Evolutionary conservation across 2,329 filamentous ascomycete genomes (phyloP).

Genomic region (Corinectria fuckeliana): DNA sequence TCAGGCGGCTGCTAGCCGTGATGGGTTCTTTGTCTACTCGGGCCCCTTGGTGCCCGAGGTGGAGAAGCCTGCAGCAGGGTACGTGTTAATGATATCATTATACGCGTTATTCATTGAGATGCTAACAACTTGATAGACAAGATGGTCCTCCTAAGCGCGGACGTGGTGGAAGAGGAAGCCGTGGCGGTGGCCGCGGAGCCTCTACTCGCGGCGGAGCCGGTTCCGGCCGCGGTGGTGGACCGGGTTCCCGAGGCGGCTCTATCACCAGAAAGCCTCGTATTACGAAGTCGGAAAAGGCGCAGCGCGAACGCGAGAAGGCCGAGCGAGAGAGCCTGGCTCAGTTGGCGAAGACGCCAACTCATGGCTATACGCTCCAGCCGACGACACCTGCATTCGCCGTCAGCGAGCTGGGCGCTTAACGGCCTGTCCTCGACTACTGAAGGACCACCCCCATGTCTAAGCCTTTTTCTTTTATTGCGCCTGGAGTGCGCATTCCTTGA

Average conservation of each 20-base stretch:
- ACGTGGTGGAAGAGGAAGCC: conserved; percentile 58
- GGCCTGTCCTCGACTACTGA: background rate
- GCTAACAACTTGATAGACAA: conserved; percentile 59
- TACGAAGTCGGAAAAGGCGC: conserved; percentile 83
- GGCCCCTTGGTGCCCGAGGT: conserved; percentile 88
- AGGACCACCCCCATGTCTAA: background rate
- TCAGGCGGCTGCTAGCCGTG: conserved; percentile 89
- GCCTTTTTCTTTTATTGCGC: background rate
- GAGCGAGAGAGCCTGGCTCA: conserved; percentile 66
- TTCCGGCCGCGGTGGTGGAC: conserved; percentile 57
- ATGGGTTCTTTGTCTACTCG: conserved; percentile 98
- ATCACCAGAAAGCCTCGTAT: conserved; percentile 82
- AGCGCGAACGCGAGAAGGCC: conserved; percentile 81
- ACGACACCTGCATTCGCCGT: conserved; percentile 47
- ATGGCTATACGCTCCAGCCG: conserved; percentile 47
- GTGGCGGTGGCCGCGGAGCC: conserved; percentile 65
- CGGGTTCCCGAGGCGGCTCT: conserved; percentile 77
- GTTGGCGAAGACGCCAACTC: conserved; percentile 47
- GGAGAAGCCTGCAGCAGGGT: conserved; percentile 70
- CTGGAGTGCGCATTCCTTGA: background rate
- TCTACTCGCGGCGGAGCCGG: conserved; percentile 62
- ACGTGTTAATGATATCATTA: conserved; percentile 42
- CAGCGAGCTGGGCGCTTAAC: conserved; percentile 45
- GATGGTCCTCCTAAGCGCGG: conserved; percentile 77
- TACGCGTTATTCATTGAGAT: conserved; percentile 15